These are phyloP conservation scores for Aspergillus sp. DNA, from an alignment of 2,329 filamentous ascomycete species.

Conservation along the genomic window DNA sequence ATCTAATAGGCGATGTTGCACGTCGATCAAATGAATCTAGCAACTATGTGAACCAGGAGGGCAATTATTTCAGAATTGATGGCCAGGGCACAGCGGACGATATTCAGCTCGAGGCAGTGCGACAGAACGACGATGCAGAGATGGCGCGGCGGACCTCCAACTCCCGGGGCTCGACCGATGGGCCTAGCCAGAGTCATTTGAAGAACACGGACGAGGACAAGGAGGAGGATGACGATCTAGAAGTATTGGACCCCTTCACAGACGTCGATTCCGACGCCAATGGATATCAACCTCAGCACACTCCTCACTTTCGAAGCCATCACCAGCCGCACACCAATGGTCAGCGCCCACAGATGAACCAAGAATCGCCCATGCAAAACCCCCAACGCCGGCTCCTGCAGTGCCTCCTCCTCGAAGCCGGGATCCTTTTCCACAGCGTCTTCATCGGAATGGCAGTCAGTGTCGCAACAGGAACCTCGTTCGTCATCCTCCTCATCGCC, in stretches of 20 bases:
- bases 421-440: conserved; percentile 74
- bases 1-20: conserved; percentile 25
- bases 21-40: conserved; percentile 9
- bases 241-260: conserved; percentile 39
- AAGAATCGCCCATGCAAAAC: conserved; percentile 39
- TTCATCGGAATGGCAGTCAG: conserved; percentile 84
- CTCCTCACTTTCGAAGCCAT: conserved; percentile 6
- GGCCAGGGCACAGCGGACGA: conserved; percentile 11
- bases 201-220: conserved; percentile 33
- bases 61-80: conserved; percentile 15
- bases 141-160: conserved; percentile 5
- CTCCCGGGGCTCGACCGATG: conserved; percentile 11
- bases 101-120: conserved; percentile 13
- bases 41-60: conserved; percentile 9
- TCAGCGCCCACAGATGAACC: conserved; percentile 17
- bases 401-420: conserved; percentile 69
- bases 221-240: conserved; percentile 51
- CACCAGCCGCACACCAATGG: conserved; percentile 7
- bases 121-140: conserved; percentile 4
- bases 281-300: conserved; percentile 6
- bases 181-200: conserved; percentile 8
- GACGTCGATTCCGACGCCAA: conserved; percentile 14
- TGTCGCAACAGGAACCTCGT: conserved; percentile 68
- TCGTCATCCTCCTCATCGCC: conserved; percentile 68
- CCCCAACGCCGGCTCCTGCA: conserved; percentile 62